Evolutionary conservation across 768 basidiomycete genomes (phyloP).

Genomic region (Lepiota venenata): DNA sequence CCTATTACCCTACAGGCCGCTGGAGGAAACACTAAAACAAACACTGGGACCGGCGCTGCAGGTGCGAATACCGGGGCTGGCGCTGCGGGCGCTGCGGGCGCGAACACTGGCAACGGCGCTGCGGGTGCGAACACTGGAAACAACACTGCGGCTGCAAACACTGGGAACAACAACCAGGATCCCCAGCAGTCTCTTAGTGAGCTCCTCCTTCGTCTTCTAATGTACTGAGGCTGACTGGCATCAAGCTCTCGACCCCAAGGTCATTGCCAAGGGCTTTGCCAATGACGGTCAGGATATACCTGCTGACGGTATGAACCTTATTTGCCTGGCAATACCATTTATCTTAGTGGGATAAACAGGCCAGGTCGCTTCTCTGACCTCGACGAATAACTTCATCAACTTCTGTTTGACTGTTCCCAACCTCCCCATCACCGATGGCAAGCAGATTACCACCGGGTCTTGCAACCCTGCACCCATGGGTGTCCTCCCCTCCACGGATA

Average conservation of each 20-base stretch:
- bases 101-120: conserved; percentile 20
- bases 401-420: conserved; percentile 47
- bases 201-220: conserved; percentile 4
- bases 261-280: conserved; percentile 55
- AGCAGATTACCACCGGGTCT: conserved; percentile 49
- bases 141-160: conserved; percentile 8
- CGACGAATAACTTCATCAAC: conserved; percentile 64
- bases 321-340: conserved; percentile 29
- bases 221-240: neutral
- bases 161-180: conserved; percentile 31
- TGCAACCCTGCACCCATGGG: conserved; percentile 64
- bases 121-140: conserved; percentile 11
- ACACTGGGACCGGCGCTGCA: too few relatives aligned
- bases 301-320: conserved; percentile 37
- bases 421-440: conserved; percentile 53
- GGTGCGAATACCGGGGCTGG: conserved; percentile 8
- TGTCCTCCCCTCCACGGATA: conserved; percentile 43
- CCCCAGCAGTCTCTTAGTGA: conserved; percentile 40
- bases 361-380: conserved; percentile 52
- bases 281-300: conserved; percentile 46
- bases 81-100: too few relatives aligned
- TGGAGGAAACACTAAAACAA: conserved; percentile 5
- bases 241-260: conserved; percentile 35
- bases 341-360: conserved; percentile 33
- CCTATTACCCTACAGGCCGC: conserved; percentile 1